These are phyloP conservation scores for Sanguinoderma infundibulare DNA, from an alignment of 1,284 basidiomycete genomes.

Conservation along the genomic window DNA sequence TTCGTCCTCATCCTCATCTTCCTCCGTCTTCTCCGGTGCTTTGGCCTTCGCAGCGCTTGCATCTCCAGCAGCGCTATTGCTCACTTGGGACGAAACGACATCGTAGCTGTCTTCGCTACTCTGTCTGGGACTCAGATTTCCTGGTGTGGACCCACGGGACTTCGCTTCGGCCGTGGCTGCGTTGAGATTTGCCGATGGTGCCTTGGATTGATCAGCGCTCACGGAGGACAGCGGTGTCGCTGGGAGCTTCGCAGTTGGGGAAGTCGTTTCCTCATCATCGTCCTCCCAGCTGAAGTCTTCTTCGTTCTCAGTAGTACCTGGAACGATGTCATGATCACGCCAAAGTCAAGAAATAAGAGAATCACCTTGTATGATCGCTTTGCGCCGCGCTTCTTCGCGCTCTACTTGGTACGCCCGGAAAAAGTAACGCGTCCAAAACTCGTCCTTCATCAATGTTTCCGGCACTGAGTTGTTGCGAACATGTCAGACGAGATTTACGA, in stretches of 20 bases:
- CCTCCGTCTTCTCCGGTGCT: slow-evolving; percentile 33
- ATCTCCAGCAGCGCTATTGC: slow-evolving; percentile 30
- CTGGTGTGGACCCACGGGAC: slow-evolving; percentile 41
- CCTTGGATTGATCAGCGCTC: slow-evolving; percentile 1
- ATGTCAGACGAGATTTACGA: not conserved
- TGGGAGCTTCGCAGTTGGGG: slow-evolving; percentile 35
- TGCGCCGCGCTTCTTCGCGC: slow-evolving; percentile 81
- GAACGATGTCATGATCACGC: not conserved
- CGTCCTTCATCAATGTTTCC: slow-evolving; percentile 63
- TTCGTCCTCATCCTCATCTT: slow-evolving; percentile 40
- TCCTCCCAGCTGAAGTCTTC: slow-evolving; percentile 86
- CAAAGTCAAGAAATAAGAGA: not conserved
- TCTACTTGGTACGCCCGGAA: slow-evolving; percentile 90
- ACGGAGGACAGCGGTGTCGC: slow-evolving; percentile 1
- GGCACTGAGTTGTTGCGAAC: slow-evolving; percentile 61
- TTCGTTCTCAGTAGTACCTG: slow-evolving; percentile 64
- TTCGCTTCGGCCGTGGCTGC: slow-evolving; percentile 25
- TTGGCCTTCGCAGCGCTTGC: slow-evolving; percentile 15
- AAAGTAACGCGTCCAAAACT: slow-evolving; percentile 92
- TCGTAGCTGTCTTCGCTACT: slow-evolving; percentile 79
- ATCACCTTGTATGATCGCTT: slow-evolving; percentile 77
- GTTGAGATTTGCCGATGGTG: slow-evolving; percentile 12
- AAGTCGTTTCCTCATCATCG: slow-evolving; percentile 62
- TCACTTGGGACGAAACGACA: slow-evolving; percentile 59
- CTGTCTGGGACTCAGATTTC: slow-evolving; percentile 52